Evolutionary conservation across 2,329 filamentous ascomycete genomes (phyloP).

Genomic region (Zymoseptoria pseudotritici): DNA sequence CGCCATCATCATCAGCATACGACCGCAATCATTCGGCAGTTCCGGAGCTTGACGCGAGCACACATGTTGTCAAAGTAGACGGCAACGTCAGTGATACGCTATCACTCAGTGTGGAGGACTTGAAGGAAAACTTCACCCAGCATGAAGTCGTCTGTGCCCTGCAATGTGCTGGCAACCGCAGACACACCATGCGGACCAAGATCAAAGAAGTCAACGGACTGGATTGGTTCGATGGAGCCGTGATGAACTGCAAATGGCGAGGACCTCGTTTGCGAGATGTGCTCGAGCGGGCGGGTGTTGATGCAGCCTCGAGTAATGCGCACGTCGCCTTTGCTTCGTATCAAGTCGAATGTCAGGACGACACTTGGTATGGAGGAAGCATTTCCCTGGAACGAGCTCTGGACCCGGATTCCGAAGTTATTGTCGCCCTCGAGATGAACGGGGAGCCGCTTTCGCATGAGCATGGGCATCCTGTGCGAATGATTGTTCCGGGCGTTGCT

Average conservation of each 20-base stretch:
- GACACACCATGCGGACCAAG: constrained; percentile 54
- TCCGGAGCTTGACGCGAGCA: constrained; percentile 20
- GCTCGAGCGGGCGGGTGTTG: constrained; percentile 40
- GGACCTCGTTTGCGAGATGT: constrained; percentile 49
- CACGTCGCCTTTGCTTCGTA: constrained; percentile 53
- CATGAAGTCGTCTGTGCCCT: constrained; percentile 50
- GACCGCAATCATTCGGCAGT: constrained; percentile 38
- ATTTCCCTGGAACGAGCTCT: constrained; percentile 44
- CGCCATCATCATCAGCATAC: constrained; percentile 40
- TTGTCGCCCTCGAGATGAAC: constrained; percentile 66
- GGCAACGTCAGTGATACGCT: constrained; percentile 42
- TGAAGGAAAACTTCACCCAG: constrained; percentile 42
- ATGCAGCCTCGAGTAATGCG: constrained; percentile 26
- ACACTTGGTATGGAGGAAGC: constrained; percentile 52
- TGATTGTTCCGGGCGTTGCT: constrained; percentile 55
- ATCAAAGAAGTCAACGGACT: constrained; percentile 53
- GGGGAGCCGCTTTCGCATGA: constrained; percentile 54
- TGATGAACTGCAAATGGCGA: constrained; percentile 54
- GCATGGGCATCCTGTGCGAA: constrained; percentile 57
- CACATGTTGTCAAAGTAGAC: constrained; percentile 41
- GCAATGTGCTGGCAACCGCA: constrained; percentile 54
- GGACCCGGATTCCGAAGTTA: constrained; percentile 46
- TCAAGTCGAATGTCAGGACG: constrained; percentile 47
- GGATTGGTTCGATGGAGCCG: constrained; percentile 53
- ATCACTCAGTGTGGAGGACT: constrained; percentile 40